These are phyloP conservation scores for Mycena vitilis DNA, from an alignment of 768 basidiomycete genomes.

Conservation along the genomic window DNA sequence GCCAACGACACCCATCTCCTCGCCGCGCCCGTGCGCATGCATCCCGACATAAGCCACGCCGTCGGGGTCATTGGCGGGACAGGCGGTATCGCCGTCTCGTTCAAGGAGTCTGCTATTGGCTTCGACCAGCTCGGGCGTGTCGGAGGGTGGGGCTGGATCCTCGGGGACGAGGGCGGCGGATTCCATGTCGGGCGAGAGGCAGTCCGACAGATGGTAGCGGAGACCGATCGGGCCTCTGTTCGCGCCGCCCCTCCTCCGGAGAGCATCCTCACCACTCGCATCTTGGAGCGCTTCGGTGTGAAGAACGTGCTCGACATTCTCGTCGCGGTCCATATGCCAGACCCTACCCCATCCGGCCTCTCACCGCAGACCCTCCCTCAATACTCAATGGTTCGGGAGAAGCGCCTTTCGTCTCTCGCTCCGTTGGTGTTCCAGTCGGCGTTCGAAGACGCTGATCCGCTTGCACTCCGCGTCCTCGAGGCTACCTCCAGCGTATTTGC, in stretches of 20 bases:
- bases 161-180: slow-evolving; percentile 88
- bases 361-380: slow-evolving; percentile 42
- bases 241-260: slow-evolving; percentile 43
- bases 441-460: slow-evolving; percentile 73
- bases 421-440: slow-evolving; percentile 85
- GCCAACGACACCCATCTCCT: slow-evolving; percentile 90
- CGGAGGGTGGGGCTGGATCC: slow-evolving; percentile 88
- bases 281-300: slow-evolving; percentile 70
- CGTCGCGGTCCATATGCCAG: slow-evolving; percentile 70
- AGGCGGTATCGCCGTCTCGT: slow-evolving; percentile 80
- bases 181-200: slow-evolving; percentile 84
- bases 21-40: slow-evolving; percentile 77
- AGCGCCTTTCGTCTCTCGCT: slow-evolving; percentile 77
- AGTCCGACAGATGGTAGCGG: slow-evolving; percentile 71
- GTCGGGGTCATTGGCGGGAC: slow-evolving; percentile 86
- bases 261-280: slow-evolving; percentile 56
- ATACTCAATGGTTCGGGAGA: slow-evolving; percentile 64
- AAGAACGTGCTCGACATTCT: slow-evolving; percentile 72
- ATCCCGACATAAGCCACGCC: slow-evolving; percentile 68
- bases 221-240: slow-evolving; percentile 64
- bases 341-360: slow-evolving; percentile 50
- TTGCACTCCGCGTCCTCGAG: slow-evolving; percentile 70
- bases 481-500: slow-evolving; percentile 67
- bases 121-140: slow-evolving; percentile 74
- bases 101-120: slow-evolving; percentile 55